phyloP scores from a whole-genome alignment of 1,284 basidiomycete species.

The Boletus coffeatus region DNA sequence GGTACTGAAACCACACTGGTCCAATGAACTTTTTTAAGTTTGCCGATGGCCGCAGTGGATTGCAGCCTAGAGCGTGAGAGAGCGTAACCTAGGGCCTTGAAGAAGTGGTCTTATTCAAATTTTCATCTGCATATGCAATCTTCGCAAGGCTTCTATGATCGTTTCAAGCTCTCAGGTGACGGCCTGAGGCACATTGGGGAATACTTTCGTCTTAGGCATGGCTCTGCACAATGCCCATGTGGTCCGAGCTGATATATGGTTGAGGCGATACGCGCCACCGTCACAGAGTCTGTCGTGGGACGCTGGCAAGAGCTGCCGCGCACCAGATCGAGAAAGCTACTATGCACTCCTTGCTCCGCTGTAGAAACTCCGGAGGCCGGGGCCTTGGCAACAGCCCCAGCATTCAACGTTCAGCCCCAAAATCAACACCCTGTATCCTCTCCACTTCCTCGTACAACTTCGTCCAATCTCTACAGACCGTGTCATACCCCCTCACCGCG shows the following conservation, averaged over 20 bases:
- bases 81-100: neutral
- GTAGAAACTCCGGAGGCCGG: neutral
- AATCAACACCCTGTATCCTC: slow-evolving; percentile 5
- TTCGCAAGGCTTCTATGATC: neutral
- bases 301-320: neutral
- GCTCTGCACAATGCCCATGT: neutral
- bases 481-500: slow-evolving; percentile 14
- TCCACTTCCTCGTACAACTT: slow-evolving; percentile 18
- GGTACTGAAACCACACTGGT: neutral
- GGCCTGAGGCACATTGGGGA: neutral
- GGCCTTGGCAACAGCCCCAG: neutral
- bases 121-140: neutral
- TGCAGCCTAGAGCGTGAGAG: neutral
- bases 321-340: neutral
- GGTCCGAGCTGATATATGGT: neutral
- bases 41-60: neutral
- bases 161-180: neutral
- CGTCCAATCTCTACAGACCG: slow-evolving; percentile 15
- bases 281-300: neutral
- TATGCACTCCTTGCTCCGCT: neutral
- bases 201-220: neutral
- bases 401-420: neutral
- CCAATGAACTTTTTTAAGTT: neutral
- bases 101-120: neutral
- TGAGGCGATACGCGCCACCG: neutral